Percentiles rank a stretch among this genome's conserved stretches.
These are phyloP conservation scores for Suhomyces bolitotheri DNA, from an alignment of 1,139 yeast species.

Conservation along the genomic window DNA sequence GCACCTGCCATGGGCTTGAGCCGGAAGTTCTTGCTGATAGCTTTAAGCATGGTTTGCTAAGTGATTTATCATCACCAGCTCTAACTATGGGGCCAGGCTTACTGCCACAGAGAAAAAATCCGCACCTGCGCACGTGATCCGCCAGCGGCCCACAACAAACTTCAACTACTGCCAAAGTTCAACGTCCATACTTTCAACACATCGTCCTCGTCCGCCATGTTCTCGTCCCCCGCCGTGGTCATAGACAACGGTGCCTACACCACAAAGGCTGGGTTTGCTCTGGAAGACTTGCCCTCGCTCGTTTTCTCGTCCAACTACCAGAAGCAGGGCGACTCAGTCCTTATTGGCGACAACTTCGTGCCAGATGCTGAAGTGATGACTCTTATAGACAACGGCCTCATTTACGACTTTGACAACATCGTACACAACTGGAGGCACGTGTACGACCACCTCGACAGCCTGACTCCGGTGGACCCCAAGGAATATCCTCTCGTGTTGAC, in stretches of 20 bases:
- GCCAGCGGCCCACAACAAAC: too few species aligned
- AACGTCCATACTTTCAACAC: constrained; percentile 2
- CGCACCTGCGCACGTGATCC: too few species aligned
- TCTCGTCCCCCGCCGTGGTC: constrained; percentile 56
- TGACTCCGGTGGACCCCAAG: constrained; percentile 42
- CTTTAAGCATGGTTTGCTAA: neutral
- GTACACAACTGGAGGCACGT: constrained; percentile 61
- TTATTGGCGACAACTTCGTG: constrained; percentile 50
- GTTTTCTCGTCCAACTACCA: constrained; percentile 60
- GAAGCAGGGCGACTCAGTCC: constrained; percentile 30
- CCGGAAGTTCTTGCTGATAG: neutral
- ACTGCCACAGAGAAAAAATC: too few species aligned
- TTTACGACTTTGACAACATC: constrained; percentile 65
- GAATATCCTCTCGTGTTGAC: constrained; percentile 68
- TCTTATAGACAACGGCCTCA: constrained; percentile 60
- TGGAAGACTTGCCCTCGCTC: constrained; percentile 61
- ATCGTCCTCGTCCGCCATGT: constrained; percentile 8
- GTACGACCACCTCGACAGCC: constrained; percentile 49
- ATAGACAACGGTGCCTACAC: constrained; percentile 67
- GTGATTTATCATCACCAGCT: neutral
- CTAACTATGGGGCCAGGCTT: too few species aligned
- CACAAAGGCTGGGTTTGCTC: constrained; percentile 72
- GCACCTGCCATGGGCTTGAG: too few species aligned
- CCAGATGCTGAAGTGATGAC: constrained; percentile 59
- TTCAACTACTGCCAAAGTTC: constrained; percentile 1